A percentile compares a stretch with the other conserved stretches of the same genome.
phyloP scores from a whole-genome alignment of 2,329 filamentous ascomycete species.

The Aspergillus sp. region DNA sequence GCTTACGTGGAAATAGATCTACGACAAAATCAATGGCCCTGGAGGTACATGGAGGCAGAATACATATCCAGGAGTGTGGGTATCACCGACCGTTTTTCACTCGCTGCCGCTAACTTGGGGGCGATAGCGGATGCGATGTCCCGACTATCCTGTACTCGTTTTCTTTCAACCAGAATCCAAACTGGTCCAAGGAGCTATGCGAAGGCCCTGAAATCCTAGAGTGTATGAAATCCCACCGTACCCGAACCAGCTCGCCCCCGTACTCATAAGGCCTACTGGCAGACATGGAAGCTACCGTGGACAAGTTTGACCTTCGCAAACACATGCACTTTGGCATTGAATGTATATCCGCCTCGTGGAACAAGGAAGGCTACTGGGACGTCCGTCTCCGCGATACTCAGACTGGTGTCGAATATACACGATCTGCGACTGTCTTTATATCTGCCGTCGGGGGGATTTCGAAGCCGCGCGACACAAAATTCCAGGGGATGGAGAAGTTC shows the following conservation, averaged over 20 bases:
- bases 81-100: not conserved
- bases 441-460: slow-evolving; percentile 29
- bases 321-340: slow-evolving; percentile 16
- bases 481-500: slow-evolving; percentile 29
- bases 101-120: not conserved
- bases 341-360: slow-evolving; percentile 13
- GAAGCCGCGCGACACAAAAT: slow-evolving; percentile 24
- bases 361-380: slow-evolving; percentile 7
- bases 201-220: slow-evolving; percentile 16
- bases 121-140: slow-evolving; percentile 16
- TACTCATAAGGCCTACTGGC: not conserved
- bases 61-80: slow-evolving; percentile 32
- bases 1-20: slow-evolving; percentile 15
- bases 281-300: slow-evolving; percentile 14
- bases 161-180: slow-evolving; percentile 19
- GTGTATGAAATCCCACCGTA: not conserved
- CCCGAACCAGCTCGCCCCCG: no score
- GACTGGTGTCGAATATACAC: slow-evolving; percentile 10
- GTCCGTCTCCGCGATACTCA: slow-evolving; percentile 6
- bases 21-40: slow-evolving; percentile 31
- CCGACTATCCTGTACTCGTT: slow-evolving; percentile 20
- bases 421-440: slow-evolving; percentile 17
- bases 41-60: slow-evolving; percentile 34
- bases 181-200: slow-evolving; percentile 20
- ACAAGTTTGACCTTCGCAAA: slow-evolving; percentile 14